Conservation (phyloP, 1,284 basidiomycete genomes). For the Ustilago sp. region DNA sequence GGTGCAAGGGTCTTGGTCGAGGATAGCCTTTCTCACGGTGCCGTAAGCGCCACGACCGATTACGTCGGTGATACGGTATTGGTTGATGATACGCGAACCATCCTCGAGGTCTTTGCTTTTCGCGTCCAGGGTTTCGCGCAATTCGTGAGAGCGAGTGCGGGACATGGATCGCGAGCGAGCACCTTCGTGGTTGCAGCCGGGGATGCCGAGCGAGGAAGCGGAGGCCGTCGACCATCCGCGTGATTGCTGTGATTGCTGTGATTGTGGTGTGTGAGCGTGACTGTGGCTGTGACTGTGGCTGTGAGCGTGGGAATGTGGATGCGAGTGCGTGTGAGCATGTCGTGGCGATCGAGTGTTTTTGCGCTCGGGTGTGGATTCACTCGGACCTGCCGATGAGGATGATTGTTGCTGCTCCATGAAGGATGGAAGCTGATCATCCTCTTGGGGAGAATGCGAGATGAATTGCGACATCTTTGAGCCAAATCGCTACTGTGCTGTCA, state of each 20-base stretch:
- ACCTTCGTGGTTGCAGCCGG: background rate
- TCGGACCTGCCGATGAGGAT: slow-evolving; percentile 28
- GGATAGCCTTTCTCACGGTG: slow-evolving; percentile 57
- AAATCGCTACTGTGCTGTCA: background rate
- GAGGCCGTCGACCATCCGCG: slow-evolving; percentile 25
- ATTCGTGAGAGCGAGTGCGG: slow-evolving; percentile 40
- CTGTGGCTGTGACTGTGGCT: slow-evolving; percentile 7
- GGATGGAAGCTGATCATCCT: slow-evolving; percentile 36
- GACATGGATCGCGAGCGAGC: slow-evolving; percentile 33
- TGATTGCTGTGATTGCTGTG: slow-evolving; percentile 1
- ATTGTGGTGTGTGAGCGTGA: slow-evolving; percentile 8
- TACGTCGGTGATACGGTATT: slow-evolving; percentile 63
- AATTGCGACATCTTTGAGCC: slow-evolving; percentile 38
- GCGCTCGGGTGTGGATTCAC: slow-evolving; percentile 17
- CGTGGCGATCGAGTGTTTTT: slow-evolving; percentile 22
- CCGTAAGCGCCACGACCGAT: slow-evolving; percentile 66
- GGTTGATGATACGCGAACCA: slow-evolving; percentile 66
- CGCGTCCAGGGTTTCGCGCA: slow-evolving; percentile 65
- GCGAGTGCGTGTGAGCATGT: slow-evolving; percentile 3
- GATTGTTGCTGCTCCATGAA: slow-evolving; percentile 31
- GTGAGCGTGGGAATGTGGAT: background rate
- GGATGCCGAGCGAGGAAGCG: slow-evolving; percentile 28
- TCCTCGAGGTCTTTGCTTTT: slow-evolving; percentile 60
- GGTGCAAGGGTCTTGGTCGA: slow-evolving; percentile 46
- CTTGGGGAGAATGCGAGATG: slow-evolving; percentile 46